Conservation (phyloP, 306 rosid genomes). For the Casuarina glauca region DNA sequence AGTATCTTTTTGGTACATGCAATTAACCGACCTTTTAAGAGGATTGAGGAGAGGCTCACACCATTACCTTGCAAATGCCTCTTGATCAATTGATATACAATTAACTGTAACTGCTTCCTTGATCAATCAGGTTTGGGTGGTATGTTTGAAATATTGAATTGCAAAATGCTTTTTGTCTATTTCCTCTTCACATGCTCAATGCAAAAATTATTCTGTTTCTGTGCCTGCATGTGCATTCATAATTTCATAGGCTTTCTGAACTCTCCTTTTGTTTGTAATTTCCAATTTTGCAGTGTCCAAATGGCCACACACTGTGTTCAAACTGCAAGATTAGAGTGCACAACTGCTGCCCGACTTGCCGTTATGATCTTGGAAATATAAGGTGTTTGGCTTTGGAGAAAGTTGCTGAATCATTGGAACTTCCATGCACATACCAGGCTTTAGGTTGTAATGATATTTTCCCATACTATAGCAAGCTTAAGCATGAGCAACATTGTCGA, state of each 20-base stretch:
- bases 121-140: not conserved
- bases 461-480: slow-evolving; percentile 74
- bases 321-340: slow-evolving; percentile 76
- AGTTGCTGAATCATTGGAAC: slow-evolving; percentile 85
- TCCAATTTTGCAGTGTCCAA: slow-evolving; percentile 73
- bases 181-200: slow-evolving; percentile 11
- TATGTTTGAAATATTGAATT: slow-evolving; percentile 12
- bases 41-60: not conserved
- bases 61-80: not conserved
- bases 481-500: slow-evolving; percentile 79
- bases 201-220: slow-evolving; percentile 10
- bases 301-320: slow-evolving; percentile 93
- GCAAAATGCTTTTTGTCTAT: not conserved
- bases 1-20: not conserved
- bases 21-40: not conserved
- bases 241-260: slow-evolving; percentile 21
- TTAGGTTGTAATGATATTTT: slow-evolving; percentile 82
- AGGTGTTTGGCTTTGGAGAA: slow-evolving; percentile 97
- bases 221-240: not conserved
- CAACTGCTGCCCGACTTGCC: slow-evolving; percentile 87
- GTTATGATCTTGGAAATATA: slow-evolving; percentile 73
- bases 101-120: slow-evolving; percentile 9
- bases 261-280: slow-evolving; percentile 17
- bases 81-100: not conserved
- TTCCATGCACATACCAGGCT: slow-evolving; percentile 81